Conservation (phyloP, 371 early-diverging fungal genomes). For the Mortierella sp. region DNA sequence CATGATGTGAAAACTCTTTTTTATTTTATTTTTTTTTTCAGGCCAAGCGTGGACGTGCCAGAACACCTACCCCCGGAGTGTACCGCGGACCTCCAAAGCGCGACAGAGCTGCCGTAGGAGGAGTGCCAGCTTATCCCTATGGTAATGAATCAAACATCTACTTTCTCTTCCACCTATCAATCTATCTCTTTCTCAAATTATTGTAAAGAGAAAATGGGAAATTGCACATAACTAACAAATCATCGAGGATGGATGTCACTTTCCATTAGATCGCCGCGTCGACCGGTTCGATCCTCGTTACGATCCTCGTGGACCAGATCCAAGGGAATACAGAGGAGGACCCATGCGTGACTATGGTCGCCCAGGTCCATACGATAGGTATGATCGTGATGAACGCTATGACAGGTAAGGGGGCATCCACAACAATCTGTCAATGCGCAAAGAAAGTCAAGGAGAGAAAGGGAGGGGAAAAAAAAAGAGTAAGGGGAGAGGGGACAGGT, state of each 20-base stretch:
- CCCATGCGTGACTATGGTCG: slow-evolving; percentile 47
- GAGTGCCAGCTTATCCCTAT: slow-evolving; percentile 33
- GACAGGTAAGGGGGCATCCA: slow-evolving; percentile 47
- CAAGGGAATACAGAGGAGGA: slow-evolving; percentile 42
- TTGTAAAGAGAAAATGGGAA: too few relatives aligned
- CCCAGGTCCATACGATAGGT: slow-evolving; percentile 57
- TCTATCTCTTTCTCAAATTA: too few relatives aligned
- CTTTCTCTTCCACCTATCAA: too few relatives aligned
- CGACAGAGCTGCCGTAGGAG: slow-evolving; percentile 19
- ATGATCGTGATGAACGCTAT: slow-evolving; percentile 62
- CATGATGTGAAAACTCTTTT: too few relatives aligned
- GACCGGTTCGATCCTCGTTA: slow-evolving; percentile 68
- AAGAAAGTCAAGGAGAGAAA: not conserved
- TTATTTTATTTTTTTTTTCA: slow-evolving; percentile 3
- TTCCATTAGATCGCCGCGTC: slow-evolving; percentile 54
- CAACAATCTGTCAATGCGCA: slow-evolving; percentile 37
- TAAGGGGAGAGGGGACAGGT: not conserved
- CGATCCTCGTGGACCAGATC: slow-evolving; percentile 55
- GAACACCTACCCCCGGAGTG: slow-evolving; percentile 90
- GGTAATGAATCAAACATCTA: slow-evolving; percentile 18
- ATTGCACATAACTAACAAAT: too few relatives aligned
- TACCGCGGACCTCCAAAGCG: slow-evolving; percentile 88
- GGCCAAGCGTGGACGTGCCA: slow-evolving; percentile 79
- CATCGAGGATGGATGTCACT: too few relatives aligned
- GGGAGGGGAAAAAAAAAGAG: not conserved